These are phyloP conservation scores for Tolypocladium pustulatum DNA, from an alignment of 2,329 filamentous ascomycete species.

Conservation along the genomic window DNA sequence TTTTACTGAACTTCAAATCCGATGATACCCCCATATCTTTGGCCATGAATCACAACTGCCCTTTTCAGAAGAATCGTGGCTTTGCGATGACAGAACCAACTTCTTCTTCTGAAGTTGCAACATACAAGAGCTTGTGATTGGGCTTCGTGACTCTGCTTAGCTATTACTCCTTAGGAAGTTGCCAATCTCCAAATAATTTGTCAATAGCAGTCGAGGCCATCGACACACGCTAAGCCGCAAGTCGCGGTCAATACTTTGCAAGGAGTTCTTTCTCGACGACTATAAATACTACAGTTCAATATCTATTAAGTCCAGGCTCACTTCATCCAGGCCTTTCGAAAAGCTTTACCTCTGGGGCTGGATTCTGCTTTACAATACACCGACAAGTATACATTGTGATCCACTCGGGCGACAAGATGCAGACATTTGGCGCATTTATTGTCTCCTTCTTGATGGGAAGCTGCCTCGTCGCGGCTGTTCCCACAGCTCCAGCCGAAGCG, in stretches of 20 bases:
- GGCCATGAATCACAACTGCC: background rate
- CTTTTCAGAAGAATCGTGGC: background rate
- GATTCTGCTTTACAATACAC: background rate
- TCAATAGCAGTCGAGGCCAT: background rate
- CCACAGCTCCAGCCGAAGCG: background rate
- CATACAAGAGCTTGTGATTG: background rate
- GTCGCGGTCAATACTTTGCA: background rate
- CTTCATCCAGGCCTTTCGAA: background rate
- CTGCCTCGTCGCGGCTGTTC: background rate
- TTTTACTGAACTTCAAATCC: background rate
- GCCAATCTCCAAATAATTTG: background rate
- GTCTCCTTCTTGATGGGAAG: background rate
- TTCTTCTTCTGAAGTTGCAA: background rate
- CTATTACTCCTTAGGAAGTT: background rate
- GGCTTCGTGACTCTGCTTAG: background rate
- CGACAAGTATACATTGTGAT: background rate
- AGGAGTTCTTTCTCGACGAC: too few species aligned
- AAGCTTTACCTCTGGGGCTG: too few species aligned
- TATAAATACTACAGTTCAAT: background rate
- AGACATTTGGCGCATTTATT: background rate
- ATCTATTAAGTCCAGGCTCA: background rate
- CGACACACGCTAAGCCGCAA: background rate
- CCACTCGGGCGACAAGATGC: background rate
- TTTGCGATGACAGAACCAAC: background rate
- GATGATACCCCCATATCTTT: background rate